These are phyloP conservation scores for Leccinum longicurvipes DNA, from an alignment of 768 basidiomycete genomes.

Conservation along the genomic window DNA sequence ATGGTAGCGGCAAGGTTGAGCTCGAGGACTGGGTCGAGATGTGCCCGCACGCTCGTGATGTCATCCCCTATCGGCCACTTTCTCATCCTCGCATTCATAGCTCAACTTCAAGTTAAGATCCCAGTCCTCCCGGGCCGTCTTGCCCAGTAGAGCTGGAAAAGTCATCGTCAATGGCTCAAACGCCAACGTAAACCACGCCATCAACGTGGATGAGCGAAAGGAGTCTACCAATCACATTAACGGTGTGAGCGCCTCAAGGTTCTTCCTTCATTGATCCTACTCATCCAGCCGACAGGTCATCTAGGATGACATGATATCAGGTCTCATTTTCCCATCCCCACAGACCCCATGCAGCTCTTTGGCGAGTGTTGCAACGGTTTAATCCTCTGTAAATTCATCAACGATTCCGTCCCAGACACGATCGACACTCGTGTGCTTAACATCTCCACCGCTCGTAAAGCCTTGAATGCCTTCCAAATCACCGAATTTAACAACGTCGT, in stretches of 20 bases:
- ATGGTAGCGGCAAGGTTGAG: slow-evolving; percentile 94
- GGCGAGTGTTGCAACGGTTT: slow-evolving; percentile 96
- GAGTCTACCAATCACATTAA: slow-evolving; percentile 99
- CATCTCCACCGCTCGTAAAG: slow-evolving; percentile 74
- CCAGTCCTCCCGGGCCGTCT: slow-evolving; percentile 43
- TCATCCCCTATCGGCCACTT: slow-evolving; percentile 15
- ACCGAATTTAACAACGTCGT: slow-evolving; percentile 99
- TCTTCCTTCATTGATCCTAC: not conserved
- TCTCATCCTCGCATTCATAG: slow-evolving; percentile 36
- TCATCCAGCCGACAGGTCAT: slow-evolving; percentile 60
- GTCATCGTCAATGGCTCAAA: slow-evolving; percentile 94
- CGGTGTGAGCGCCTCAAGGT: slow-evolving; percentile 52
- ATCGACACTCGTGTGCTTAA: slow-evolving; percentile 98
- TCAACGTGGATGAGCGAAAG: slow-evolving; percentile 92
- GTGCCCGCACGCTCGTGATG: slow-evolving; percentile 25
- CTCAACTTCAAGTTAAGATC: slow-evolving; percentile 77
- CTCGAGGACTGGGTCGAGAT: slow-evolving; percentile 99
- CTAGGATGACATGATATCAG: slow-evolving; percentile 87
- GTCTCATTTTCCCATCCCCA: slow-evolving; percentile 84
- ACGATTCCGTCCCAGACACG: slow-evolving; percentile 98
- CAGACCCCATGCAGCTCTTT: slow-evolving; percentile 96
- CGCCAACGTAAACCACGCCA: slow-evolving; percentile 92
- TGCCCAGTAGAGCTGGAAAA: slow-evolving; percentile 74
- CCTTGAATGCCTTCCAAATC: slow-evolving; percentile 97
- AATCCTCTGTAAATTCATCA: slow-evolving; percentile 96